Evolutionary conservation across 805 yeast genomes (phyloP).

Genomic region (Hanseniaspora singularis): DNA sequence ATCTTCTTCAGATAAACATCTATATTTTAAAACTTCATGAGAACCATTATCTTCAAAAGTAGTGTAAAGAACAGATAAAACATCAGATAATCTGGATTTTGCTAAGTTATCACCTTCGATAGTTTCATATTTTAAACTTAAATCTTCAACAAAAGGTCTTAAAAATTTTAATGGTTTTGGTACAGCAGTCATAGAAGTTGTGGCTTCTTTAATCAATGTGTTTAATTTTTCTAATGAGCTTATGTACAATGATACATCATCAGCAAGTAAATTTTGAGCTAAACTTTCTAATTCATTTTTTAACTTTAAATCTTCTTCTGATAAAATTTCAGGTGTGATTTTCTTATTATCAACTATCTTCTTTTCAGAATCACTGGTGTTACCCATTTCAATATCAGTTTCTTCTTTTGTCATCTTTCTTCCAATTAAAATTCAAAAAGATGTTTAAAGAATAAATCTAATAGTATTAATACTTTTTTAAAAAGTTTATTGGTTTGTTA

Average conservation of each 20-base stretch:
- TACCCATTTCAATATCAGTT: slow-evolving; percentile 3
- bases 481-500: too few species aligned
- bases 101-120: slow-evolving; percentile 41
- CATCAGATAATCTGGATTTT: slow-evolving; percentile 62
- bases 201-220: slow-evolving; percentile 72
- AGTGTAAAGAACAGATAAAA: slow-evolving; percentile 88
- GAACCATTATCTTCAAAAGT: slow-evolving; percentile 75
- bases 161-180: slow-evolving; percentile 96
- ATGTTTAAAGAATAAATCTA: too few species aligned
- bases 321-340: slow-evolving; percentile 30
- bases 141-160: slow-evolving; percentile 69
- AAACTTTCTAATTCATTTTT: slow-evolving; percentile 77
- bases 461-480: too few species aligned
- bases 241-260: slow-evolving; percentile 37
- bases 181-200: slow-evolving; percentile 98
- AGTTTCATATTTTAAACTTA: slow-evolving; percentile 50
- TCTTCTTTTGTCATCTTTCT: slow-evolving; percentile 8
- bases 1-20: slow-evolving; percentile 48
- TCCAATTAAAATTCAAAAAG: not conserved
- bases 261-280: slow-evolving; percentile 63
- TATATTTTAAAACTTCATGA: slow-evolving; percentile 66
- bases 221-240: slow-evolving; percentile 61
- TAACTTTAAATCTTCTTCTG: slow-evolving; percentile 84
- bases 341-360: not conserved
- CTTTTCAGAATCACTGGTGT: not conserved